phyloP scores from a whole-genome alignment of 2,329 filamentous ascomycete species.

The Acephala macrosclerotiorum region DNA sequence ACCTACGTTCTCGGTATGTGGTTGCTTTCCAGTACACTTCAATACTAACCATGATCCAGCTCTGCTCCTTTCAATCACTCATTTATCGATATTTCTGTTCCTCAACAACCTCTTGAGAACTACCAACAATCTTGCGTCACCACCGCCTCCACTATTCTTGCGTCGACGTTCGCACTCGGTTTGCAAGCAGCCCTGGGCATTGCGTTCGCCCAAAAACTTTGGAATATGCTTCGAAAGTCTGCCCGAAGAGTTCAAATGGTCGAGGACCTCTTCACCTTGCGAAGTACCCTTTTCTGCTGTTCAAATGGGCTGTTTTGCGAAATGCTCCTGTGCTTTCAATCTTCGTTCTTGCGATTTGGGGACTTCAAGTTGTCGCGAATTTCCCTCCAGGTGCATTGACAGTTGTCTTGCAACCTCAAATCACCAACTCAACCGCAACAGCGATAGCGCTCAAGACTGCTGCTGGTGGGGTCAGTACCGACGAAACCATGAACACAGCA shows the following conservation, averaged over 20 bases:
- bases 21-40: not conserved
- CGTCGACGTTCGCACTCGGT: not conserved
- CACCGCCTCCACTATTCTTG: not conserved
- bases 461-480: not conserved
- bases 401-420: not conserved
- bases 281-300: slow-evolving; percentile 6
- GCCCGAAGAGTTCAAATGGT: not conserved
- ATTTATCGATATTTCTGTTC: not conserved
- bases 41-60: not conserved
- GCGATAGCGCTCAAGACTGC: not conserved
- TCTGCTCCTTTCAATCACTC: not conserved
- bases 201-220: not conserved
- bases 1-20: not conserved
- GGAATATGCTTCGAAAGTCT: not conserved
- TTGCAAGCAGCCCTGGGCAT: not conserved
- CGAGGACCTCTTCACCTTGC: slow-evolving; percentile 5
- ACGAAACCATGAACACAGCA: no score
- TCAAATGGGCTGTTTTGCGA: not conserved
- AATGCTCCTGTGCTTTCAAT: slow-evolving; percentile 6
- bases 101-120: not conserved
- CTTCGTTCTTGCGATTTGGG: slow-evolving; percentile 5
- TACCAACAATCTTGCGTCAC: not conserved
- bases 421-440: not conserved
- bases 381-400: slow-evolving; percentile 20
- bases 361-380: slow-evolving; percentile 8